Evolutionary conservation across 2,329 filamentous ascomycete genomes (phyloP), one percentile per base, ranked within the genome.

Genomic region (Curvularia sp.): DNA sequence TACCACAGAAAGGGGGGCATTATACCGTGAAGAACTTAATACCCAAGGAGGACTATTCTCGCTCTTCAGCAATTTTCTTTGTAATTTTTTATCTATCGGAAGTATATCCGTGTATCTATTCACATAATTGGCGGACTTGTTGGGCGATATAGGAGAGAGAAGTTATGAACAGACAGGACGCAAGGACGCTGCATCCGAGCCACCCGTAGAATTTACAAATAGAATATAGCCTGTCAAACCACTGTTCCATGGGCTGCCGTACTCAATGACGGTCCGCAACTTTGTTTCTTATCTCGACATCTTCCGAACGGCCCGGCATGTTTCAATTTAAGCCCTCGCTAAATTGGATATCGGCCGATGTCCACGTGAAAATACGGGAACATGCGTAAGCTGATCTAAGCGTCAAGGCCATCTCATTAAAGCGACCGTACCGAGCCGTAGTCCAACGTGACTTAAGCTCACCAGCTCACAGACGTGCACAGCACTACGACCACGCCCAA

Each of bases 401-500:
- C 7, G n/a, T n/a, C 35, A 15, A 18, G 6, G 1, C n/a, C 15
- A 5, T n/a, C 12, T 38, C 5, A 35, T 35, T 12, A 35, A 35
- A 35, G 33, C 33, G 3, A 35, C 33, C 13, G 33, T 5, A 15
- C 33, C 8, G 7, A 38, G 20, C 15, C 15, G 13, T 30, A 15
- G 22, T 26, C 2, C 20, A 18, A 44, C 24, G 20, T 13, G 44
- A 22, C 22, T 8, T 10, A 7, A 15, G 15, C 24, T 53, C 42
- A 63, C 55, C 55, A 57, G 50, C 49, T 61, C 7, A 55, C 46
- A 18, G 61, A 63, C 35, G 61, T 63, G 30, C 55, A 56, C 46
- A 63, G 33, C 35, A 63, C 55, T 31, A 63, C 55, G 5, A 58
- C 30, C 2, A 31, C 58, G 8, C 61, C 61, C 42, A 63, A 24